These are phyloP conservation scores for Calonectria pseudoturangicola DNA, from an alignment of 2,329 filamentous ascomycete species.

Conservation along the genomic window DNA sequence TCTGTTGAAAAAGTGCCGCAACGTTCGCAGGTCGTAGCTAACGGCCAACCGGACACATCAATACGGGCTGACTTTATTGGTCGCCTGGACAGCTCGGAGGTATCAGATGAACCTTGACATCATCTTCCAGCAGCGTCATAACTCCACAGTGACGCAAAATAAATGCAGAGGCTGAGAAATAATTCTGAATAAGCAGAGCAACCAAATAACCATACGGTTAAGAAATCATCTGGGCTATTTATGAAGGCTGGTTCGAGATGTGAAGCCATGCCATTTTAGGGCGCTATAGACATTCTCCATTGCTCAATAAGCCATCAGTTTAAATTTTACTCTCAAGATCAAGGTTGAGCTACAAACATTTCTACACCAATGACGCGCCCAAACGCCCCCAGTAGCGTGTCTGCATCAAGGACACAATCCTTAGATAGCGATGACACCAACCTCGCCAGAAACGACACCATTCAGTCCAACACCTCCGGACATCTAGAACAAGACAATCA, in stretches of 20 bases:
- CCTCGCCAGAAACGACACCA: background rate
- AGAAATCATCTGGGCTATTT: background rate
- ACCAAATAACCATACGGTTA: no score
- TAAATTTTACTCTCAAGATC: no score
- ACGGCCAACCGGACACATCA: background rate
- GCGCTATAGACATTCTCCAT: background rate
- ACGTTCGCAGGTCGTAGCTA: background rate
- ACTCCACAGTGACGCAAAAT: slow-evolving; percentile 11
- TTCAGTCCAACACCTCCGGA: no score
- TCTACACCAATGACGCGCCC: background rate
- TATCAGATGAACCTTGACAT: slow-evolving; percentile 6
- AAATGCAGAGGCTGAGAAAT: no score
- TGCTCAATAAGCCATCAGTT: background rate
- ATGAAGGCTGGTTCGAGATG: background rate
- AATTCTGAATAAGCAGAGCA: slow-evolving; percentile 2
- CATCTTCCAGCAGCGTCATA: background rate
- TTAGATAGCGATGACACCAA: background rate
- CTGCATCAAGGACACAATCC: background rate
- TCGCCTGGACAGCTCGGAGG: background rate
- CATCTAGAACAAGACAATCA: background rate
- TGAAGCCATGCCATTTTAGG: no score
- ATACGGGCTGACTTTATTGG: background rate
- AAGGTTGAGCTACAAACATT: no score
- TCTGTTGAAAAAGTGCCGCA: background rate
- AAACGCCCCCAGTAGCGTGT: background rate